Base-by-base conservation (phyloP, 1,139 yeast species). In the Saccharomyces pastorianus region DNA sequence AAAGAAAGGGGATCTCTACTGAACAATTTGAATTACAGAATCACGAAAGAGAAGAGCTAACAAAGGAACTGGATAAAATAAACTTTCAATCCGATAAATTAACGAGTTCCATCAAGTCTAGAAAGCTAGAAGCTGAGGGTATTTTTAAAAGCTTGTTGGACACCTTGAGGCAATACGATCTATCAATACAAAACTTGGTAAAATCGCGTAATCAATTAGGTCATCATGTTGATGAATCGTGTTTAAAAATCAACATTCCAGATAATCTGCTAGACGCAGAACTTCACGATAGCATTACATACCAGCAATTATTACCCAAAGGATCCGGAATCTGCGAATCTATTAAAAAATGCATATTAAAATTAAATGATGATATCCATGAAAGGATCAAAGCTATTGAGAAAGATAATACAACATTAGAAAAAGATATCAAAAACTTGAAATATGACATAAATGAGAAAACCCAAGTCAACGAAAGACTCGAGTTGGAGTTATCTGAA, bases 11-110 rank as follows among this genome's bases (percentile, higher is more conserved):
- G 0, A 73, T 83, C 54, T 79, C 85, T 6, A 77, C 86, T 2
- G 74, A 75, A 13, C 85, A 82, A 52, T 82, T 87, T 52, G 88
- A 86, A 61, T 69, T 76, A 57, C 75, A 86, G 71, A 82, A 81
- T 61, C 71, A 54, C 23, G 58, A 73, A 42, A 73, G 88, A 53
- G 85, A 82, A 52, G 76, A 77, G 53, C 71, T 85, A 17, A 75
- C 82, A 4, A 77, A 77, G 59, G 72, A 78, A 13, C 74, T 85
- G 47, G 89, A 85, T 56, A 59, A 71, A 2, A 74, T 79, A 2
- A 76, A 75, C 47, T 67, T 71, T 41, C 76, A 75, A 56, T 68
- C 80, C 13, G 80, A 76, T 25, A 73, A 70, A 50, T 55, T 69
- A 32, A 56, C 64, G 4, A 68, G 72, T 13, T 66, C 73, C 14